phyloP scores from a whole-genome alignment of 2,329 filamentous ascomycete species.

The Colletotrichum sp. region DNA sequence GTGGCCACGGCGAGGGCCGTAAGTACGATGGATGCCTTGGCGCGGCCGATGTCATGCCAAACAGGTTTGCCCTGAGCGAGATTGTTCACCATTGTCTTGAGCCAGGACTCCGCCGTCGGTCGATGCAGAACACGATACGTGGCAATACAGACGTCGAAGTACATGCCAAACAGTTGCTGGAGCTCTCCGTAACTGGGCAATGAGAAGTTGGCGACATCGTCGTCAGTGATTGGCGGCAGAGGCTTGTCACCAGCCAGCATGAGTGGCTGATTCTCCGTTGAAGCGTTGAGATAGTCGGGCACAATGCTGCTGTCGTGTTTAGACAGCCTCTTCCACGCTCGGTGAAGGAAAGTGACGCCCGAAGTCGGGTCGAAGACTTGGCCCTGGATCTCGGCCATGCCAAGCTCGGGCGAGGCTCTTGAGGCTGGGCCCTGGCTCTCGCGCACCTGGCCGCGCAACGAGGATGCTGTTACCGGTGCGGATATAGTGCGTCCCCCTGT shows the following conservation, averaged over 20 bases:
- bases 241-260: conserved; percentile 57
- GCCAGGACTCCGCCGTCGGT: conserved; percentile 55
- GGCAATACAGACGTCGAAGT: conserved; percentile 65
- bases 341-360: conserved; percentile 59
- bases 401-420: conserved; percentile 32
- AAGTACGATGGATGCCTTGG: conserved; percentile 51
- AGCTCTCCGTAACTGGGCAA: conserved; percentile 41
- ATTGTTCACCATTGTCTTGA: conserved; percentile 43
- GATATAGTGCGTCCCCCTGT: neutral
- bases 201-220: conserved; percentile 34
- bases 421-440: conserved; percentile 20
- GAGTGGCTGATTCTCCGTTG: conserved; percentile 45
- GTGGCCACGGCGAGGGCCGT: conserved; percentile 53
- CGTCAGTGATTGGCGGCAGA: conserved; percentile 35
- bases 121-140: conserved; percentile 65
- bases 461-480: neutral
- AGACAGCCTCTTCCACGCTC: conserved; percentile 56
- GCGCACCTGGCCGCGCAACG: neutral
- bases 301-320: conserved; percentile 39
- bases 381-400: conserved; percentile 46
- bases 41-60: conserved; percentile 42
- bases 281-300: conserved; percentile 25
- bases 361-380: conserved; percentile 63
- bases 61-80: conserved; percentile 38
- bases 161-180: conserved; percentile 48